Evolutionary conservation across 805 yeast species (phyloP), one percentile per base, ranked within the genome.

Genomic region (Myxozyma geophila): DNA sequence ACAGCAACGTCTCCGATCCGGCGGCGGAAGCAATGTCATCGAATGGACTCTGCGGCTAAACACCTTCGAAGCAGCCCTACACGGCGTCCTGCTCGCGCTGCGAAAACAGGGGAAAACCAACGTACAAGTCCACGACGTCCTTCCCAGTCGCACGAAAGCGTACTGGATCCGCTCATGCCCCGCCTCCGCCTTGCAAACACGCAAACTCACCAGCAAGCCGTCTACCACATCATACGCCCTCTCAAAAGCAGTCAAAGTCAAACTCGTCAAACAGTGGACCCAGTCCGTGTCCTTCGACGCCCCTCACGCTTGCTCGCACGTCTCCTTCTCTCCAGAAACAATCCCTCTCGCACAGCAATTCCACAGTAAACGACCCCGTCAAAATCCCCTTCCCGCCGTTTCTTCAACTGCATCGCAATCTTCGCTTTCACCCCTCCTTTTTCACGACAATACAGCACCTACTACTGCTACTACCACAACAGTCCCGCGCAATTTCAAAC

Each of bases 31-130:
- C 15, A 72, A 70, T 15, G 79, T 84, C 1, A 68, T 80, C n/a
- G 86, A 84, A 59, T 79, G 81, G 66, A 78, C 84, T 3, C 66
- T 84, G 28, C 78, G 79, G 59, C 78, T 82, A 2, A 84, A 83
- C 60, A 78, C 82, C 46, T 66, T 84, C 48, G 87, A 84, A 67
- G 72, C 76, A 19, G 78, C 79, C 75, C 36, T 81, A 1, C 70
- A 70, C 60, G 71, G 73, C 0, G 47, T 73, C 2, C 46, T 70
- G 1, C n/a, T 46, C 23, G 33, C 64, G 19, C n/a, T 53, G 15
- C 19, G 23, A 13, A 43, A 33, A n/a, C 47, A 54, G 19, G 51
- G 55, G 6, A 35, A 35, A 19, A n/a, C 40, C 7, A 53, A 13
- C 7, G 54, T 52, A 2, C n/a, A 33, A 13, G 39, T 59, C 1